Evolutionary conservation across 129 eudicot species (phyloP).

Genomic region (Rutidosis leptorrhynchoides): DNA sequence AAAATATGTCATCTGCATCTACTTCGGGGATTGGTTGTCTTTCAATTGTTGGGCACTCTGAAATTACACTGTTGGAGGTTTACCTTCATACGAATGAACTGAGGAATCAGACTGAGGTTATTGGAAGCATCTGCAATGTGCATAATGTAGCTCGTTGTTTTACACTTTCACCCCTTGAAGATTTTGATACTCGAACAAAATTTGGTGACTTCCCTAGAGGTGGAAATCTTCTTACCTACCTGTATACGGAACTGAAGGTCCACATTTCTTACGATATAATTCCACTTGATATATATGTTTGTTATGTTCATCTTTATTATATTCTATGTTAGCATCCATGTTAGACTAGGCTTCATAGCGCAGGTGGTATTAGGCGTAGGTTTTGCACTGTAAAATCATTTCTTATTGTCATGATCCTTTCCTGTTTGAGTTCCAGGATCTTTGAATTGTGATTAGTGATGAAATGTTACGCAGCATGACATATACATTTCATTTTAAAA

Average conservation of each 20-base stretch:
- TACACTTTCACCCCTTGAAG: conserved; percentile 49
- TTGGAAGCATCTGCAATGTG: conserved; percentile 75
- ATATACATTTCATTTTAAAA: conserved; percentile 7
- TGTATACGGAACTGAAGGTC: conserved; percentile 81
- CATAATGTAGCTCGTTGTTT: conserved; percentile 40
- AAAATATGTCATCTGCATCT: conserved; percentile 20
- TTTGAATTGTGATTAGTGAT: conserved; percentile 15
- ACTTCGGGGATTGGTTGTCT: conserved; percentile 42
- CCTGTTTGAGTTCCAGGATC: conserved; percentile 6
- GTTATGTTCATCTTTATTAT: not conserved
- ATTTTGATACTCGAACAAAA: conserved; percentile 42
- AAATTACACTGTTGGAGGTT: conserved; percentile 77
- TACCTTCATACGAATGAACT: conserved; percentile 70
- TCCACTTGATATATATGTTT: not conserved
- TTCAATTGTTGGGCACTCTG: conserved; percentile 63
- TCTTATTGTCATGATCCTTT: not conserved
- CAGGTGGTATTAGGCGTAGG: not conserved
- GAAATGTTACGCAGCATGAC: conserved; percentile 7
- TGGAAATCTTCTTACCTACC: conserved; percentile 76
- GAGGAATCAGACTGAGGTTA: conserved; percentile 76
- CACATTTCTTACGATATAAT: conserved; percentile 13
- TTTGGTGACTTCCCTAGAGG: conserved; percentile 71
- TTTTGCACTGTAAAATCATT: not conserved
- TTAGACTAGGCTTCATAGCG: not conserved
- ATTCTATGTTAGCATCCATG: not conserved